Evolutionary conservation across 1,284 basidiomycete species (phyloP).

Genomic region (Ustilago bromivora): DNA sequence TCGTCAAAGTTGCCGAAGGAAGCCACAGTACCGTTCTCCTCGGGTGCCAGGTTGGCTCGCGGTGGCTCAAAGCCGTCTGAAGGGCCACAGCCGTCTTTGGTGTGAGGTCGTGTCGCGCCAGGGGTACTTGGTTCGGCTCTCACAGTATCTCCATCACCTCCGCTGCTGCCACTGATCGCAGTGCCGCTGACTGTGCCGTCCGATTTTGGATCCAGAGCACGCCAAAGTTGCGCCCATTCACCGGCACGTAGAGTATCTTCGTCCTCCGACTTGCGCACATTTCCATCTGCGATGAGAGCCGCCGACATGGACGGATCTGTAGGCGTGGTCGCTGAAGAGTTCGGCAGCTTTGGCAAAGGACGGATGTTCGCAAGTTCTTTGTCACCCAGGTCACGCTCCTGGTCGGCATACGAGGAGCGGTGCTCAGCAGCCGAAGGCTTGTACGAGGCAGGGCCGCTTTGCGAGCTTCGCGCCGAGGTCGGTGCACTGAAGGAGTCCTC

Average conservation of each 20-base stretch:
- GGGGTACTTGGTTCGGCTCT: constrained; percentile 48
- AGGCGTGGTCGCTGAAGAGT: constrained; percentile 30
- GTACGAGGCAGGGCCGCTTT: constrained; percentile 40
- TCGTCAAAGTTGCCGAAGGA: constrained; percentile 62
- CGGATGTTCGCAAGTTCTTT: constrained; percentile 55
- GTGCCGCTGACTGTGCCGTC: constrained; percentile 30
- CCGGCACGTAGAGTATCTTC: constrained; percentile 57
- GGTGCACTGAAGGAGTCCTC: constrained; percentile 60
- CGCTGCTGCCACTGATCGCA: constrained; percentile 45
- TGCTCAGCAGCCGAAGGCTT: constrained; percentile 23
- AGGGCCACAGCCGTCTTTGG: constrained; percentile 22
- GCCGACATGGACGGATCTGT: constrained; percentile 18
- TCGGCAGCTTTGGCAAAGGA: constrained; percentile 53
- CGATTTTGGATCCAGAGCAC: constrained; percentile 23
- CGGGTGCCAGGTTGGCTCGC: constrained; percentile 31
- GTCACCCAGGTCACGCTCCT: constrained; percentile 51
- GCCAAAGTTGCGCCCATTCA: constrained; percentile 53
- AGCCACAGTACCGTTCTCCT: constrained; percentile 53
- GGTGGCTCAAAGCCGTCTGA: constrained; percentile 4
- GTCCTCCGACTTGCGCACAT: constrained; percentile 46
- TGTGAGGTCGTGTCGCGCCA: constrained; percentile 26
- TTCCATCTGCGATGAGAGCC: constrained; percentile 2
- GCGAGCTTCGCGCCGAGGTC: constrained; percentile 62
- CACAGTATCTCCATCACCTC: constrained; percentile 46
- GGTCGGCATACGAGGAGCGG: constrained; percentile 23